A percentile compares a stretch with the other conserved stretches of the same genome.
Conservation (phyloP, 257 asterid genomes). For the Fraxinus americana region DNA sequence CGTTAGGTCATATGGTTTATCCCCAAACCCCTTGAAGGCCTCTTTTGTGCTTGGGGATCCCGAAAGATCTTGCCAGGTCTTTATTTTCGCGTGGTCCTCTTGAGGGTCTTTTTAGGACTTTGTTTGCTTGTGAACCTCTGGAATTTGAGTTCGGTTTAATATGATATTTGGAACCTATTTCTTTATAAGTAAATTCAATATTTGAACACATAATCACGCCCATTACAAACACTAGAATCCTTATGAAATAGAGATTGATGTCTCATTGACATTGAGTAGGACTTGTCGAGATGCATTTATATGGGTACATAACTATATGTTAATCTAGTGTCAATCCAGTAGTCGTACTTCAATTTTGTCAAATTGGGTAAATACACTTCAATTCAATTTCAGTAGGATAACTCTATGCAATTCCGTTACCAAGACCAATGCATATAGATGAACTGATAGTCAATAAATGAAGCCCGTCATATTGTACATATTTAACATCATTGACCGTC, state of each 20-base stretch:
- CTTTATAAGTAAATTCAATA: neutral
- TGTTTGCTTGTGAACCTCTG: neutral
- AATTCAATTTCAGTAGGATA: too few relatives aligned
- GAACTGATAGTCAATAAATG: too few relatives aligned
- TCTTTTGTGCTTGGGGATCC: neutral
- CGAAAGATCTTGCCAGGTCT: neutral
- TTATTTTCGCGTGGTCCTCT: neutral
- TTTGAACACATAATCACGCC: neutral
- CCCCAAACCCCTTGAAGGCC: neutral
- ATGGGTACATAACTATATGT: too few relatives aligned
- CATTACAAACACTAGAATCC: neutral
- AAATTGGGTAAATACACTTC: too few relatives aligned
- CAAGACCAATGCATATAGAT: too few relatives aligned
- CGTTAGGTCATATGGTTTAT: neutral
- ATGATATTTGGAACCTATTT: neutral
- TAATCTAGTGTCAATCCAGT: too few relatives aligned
- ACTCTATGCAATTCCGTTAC: too few relatives aligned
- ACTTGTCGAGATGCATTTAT: neutral
- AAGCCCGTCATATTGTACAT: too few relatives aligned
- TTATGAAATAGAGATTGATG: constrained; percentile 1
- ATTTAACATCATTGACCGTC: too few relatives aligned
- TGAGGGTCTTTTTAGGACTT: neutral
- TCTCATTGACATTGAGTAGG: neutral
- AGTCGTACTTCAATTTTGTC: too few relatives aligned
- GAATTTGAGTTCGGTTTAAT: neutral